phyloP scores from a whole-genome alignment of 1,284 basidiomycete species.

The Filobasidium uniguttulatum region DNA sequence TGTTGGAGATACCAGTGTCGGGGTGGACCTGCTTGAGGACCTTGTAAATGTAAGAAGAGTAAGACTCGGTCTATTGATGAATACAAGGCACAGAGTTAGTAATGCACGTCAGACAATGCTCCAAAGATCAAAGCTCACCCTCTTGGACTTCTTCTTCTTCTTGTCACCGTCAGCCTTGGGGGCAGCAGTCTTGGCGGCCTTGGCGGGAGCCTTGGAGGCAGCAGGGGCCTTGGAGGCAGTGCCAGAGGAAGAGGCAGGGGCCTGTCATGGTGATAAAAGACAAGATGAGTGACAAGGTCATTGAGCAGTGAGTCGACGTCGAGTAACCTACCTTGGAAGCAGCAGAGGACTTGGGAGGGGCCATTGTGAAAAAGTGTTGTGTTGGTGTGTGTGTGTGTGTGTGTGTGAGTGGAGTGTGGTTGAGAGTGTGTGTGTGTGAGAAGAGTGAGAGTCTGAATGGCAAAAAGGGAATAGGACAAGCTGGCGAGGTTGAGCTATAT shows the following conservation, averaged over 20 bases:
- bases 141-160: conserved; percentile 78
- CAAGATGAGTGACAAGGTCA: not conserved
- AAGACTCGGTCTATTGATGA: conserved; percentile 60
- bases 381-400: conserved; percentile 11
- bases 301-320: not conserved
- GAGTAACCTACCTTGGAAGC: conserved; percentile 33
- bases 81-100: too few relatives aligned
- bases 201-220: conserved; percentile 56
- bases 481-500: conserved; percentile 1
- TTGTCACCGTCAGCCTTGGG: conserved; percentile 45
- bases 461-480: not conserved
- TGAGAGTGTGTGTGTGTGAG: conserved; percentile 6
- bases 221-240: conserved; percentile 64
- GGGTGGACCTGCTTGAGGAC: conserved; percentile 61
- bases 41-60: conserved; percentile 90
- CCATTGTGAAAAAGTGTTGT: conserved; percentile 20
- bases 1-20: conserved; percentile 88
- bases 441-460: conserved; percentile 7
- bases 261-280: not conserved
- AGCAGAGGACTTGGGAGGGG: conserved; percentile 37
- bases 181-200: conserved; percentile 51
- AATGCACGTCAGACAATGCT: conserved; percentile 14
- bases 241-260: conserved; percentile 20
- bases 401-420: conserved; percentile 15
- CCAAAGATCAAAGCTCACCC: conserved; percentile 27